Conservation (phyloP, 2,329 filamentous ascomycete species). For the Sclerotinia subarctica region DNA sequence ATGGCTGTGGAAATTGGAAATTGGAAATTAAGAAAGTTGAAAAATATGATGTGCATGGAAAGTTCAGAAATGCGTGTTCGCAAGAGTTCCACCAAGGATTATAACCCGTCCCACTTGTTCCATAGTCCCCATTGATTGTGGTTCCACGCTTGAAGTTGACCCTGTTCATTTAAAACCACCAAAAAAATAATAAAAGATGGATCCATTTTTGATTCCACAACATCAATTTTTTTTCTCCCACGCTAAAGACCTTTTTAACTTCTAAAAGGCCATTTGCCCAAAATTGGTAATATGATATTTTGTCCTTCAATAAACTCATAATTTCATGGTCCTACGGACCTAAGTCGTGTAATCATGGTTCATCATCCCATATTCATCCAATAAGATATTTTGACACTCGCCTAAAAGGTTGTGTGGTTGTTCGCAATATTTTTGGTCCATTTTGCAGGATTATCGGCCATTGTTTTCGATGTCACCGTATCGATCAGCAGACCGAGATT, state of each 20-base stretch:
- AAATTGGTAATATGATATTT: not conserved
- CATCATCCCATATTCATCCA: constrained; percentile 4
- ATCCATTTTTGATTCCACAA: constrained; percentile 13
- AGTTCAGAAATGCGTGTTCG: not conserved
- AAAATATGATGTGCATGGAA: constrained; percentile 15
- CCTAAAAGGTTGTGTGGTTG: not conserved
- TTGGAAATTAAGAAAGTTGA: not conserved
- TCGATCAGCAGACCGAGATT: constrained; percentile 9
- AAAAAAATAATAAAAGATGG: constrained; percentile 5
- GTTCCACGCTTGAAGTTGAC: constrained; percentile 6
- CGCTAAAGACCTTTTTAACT: not conserved
- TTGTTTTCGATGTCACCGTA: not conserved
- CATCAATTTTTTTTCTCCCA: constrained; percentile 2
- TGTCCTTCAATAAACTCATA: not conserved
- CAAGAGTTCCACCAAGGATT: constrained; percentile 11
- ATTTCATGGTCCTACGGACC: not conserved
- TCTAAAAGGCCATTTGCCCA: not conserved
- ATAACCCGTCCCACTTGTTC: constrained; percentile 15
- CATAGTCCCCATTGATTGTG: constrained; percentile 4
- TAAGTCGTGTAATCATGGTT: constrained; percentile 1
- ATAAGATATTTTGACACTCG: not conserved
- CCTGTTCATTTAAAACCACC: not conserved
- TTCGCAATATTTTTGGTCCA: not conserved
- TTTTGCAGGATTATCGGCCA: constrained; percentile 1
- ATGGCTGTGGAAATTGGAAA: not conserved